phyloP scores from a whole-genome alignment of 106 monocot genomes.

The Dendrobium chrysotoxum region DNA sequence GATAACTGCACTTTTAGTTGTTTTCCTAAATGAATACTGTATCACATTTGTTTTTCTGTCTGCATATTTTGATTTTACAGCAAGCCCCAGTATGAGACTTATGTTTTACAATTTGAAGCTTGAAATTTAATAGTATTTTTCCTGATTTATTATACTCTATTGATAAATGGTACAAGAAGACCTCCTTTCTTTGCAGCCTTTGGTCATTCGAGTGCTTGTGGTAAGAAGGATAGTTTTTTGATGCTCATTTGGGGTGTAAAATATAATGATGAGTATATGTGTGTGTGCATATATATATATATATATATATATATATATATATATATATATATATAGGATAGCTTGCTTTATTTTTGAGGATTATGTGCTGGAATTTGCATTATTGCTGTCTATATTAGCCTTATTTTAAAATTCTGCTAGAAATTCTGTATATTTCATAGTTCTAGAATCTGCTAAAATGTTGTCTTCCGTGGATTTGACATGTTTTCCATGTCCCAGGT shows the following conservation, averaged over 20 bases:
- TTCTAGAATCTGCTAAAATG: neutral
- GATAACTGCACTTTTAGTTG: too few relatives aligned
- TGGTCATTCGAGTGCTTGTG: neutral
- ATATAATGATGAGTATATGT: too few relatives aligned
- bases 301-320: neutral
- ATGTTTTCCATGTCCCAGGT: constrained; percentile 40
- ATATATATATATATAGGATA: neutral
- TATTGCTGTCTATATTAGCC: neutral
- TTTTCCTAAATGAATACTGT: too few relatives aligned
- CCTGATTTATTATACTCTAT: neutral
- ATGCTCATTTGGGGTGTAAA: neutral
- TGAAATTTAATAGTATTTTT: neutral
- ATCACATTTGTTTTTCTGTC: too few relatives aligned
- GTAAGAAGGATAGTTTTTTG: neutral
- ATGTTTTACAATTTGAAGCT: neutral
- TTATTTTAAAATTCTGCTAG: neutral
- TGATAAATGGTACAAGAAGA: neutral
- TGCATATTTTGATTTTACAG: too few relatives aligned
- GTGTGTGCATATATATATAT: neutral
- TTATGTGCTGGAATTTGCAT: neutral
- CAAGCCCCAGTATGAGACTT: too few relatives aligned
- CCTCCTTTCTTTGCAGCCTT: neutral
- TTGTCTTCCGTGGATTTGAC: neutral
- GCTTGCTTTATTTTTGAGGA: neutral
- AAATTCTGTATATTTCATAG: neutral